Evolutionary conservation across 129 eudicot species (phyloP).

Genomic region (Kitagawia praeruptora): DNA sequence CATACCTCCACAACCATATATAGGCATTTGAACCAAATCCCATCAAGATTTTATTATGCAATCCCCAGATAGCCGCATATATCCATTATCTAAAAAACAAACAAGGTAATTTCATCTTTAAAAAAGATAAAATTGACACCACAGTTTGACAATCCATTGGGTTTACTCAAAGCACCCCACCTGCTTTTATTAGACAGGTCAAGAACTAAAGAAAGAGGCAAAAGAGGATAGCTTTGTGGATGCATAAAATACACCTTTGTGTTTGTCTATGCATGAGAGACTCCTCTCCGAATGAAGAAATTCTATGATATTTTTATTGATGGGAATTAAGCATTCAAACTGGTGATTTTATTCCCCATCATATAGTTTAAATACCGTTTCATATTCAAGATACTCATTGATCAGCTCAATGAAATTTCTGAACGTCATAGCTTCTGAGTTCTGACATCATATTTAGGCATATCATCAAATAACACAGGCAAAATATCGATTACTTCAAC

Average conservation of each 20-base stretch:
- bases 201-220: slow-evolving; percentile 3
- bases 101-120: slow-evolving; percentile 34
- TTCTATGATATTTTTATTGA: background rate
- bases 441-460: background rate
- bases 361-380: background rate
- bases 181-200: background rate
- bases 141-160: slow-evolving; percentile 10
- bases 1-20: slow-evolving; percentile 76
- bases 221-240: background rate
- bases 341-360: background rate
- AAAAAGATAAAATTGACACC: slow-evolving; percentile 5
- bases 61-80: slow-evolving; percentile 67
- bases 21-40: slow-evolving; percentile 53
- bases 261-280: background rate
- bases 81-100: slow-evolving; percentile 70
- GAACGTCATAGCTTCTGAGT: background rate
- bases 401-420: background rate
- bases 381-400: background rate
- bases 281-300: background rate
- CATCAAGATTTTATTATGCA: slow-evolving; percentile 67
- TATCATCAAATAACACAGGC: background rate
- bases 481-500: background rate
- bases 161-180: slow-evolving; percentile 11
- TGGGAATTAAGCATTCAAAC: background rate
- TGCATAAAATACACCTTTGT: background rate